These are phyloP conservation scores for Cryptococcus depauperatus DNA, from an alignment of 1,284 basidiomycete species.

Conservation along the genomic window DNA sequence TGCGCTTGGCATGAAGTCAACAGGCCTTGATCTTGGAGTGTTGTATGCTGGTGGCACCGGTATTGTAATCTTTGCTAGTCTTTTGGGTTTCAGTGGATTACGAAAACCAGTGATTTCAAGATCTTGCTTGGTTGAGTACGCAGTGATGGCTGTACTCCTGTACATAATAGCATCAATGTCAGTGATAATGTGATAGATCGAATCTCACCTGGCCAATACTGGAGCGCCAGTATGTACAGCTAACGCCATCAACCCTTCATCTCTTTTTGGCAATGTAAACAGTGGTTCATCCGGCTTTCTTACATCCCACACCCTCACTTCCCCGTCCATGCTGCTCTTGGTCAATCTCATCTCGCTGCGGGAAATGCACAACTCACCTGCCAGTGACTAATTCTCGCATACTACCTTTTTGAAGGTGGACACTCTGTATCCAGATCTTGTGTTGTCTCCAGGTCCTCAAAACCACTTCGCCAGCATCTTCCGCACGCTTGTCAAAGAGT, in stretches of 20 bases:
- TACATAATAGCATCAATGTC: not conserved
- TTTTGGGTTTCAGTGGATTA: constrained; percentile 29
- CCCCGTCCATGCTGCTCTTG: constrained; percentile 66
- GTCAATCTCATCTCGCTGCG: not conserved
- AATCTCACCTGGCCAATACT: constrained; percentile 70
- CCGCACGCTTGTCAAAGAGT: constrained; percentile 82
- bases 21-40: constrained; percentile 16
- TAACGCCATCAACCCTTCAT: constrained; percentile 69
- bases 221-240: constrained; percentile 79
- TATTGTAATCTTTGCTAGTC: constrained; percentile 32
- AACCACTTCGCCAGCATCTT: constrained; percentile 77
- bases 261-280: constrained; percentile 60
- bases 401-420: constrained; percentile 71
- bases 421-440: constrained; percentile 83
- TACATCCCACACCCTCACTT: constrained; percentile 87
- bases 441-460: constrained; percentile 69
- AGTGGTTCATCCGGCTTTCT: constrained; percentile 59
- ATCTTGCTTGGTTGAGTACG: constrained; percentile 31
- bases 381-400: constrained; percentile 78
- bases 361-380: constrained; percentile 51
- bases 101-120: constrained; percentile 42
- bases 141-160: constrained; percentile 33
- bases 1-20: constrained; percentile 37
- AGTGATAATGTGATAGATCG: not conserved
- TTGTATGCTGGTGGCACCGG: constrained; percentile 25